These are phyloP conservation scores for Penicillium longicatenatum DNA, from an alignment of 495 filamentous ascomycete genomes.

Conservation along the genomic window DNA sequence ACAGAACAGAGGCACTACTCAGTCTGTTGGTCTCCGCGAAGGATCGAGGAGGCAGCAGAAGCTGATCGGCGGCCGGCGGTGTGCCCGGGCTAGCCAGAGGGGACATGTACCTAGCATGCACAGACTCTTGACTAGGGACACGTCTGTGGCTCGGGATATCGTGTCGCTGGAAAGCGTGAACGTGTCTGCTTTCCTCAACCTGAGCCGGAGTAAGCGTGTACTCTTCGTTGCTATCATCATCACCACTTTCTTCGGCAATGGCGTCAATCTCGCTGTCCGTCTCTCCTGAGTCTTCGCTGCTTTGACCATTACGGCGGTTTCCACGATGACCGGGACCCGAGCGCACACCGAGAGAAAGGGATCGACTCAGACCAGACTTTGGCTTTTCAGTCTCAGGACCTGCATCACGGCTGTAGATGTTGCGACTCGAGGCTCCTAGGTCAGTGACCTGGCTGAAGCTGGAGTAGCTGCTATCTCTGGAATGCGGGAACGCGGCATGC, in stretches of 20 bases:
- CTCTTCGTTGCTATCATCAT: constrained; percentile 50
- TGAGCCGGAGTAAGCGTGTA: constrained; percentile 46
- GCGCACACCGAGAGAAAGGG: constrained; percentile 47
- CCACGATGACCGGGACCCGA: constrained; percentile 47
- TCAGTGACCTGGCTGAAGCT: constrained; percentile 45
- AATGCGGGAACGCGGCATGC: constrained; percentile 30
- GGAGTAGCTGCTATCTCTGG: constrained; percentile 29
- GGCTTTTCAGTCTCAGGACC: constrained; percentile 38
- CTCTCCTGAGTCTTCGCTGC: neutral
- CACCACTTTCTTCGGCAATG: constrained; percentile 43
- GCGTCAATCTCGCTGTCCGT: constrained; percentile 23
- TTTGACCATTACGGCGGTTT: constrained; percentile 30
- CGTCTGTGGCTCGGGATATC: constrained; percentile 13
- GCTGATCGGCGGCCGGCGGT: constrained; percentile 39
- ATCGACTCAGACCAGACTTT: constrained; percentile 40
- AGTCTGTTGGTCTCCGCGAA: constrained; percentile 37
- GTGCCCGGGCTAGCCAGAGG: constrained; percentile 30
- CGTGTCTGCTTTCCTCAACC: constrained; percentile 39
- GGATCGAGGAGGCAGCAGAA: constrained; percentile 32
- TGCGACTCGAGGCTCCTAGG: constrained; percentile 44
- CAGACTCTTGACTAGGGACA: constrained; percentile 35
- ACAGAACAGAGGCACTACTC: constrained; percentile 51
- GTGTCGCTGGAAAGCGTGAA: constrained; percentile 26
- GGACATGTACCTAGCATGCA: constrained; percentile 19
- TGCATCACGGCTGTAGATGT: constrained; percentile 46